Conservation (phyloP, 2,329 filamentous ascomycete species). For the Trichothecium roseum region DNA sequence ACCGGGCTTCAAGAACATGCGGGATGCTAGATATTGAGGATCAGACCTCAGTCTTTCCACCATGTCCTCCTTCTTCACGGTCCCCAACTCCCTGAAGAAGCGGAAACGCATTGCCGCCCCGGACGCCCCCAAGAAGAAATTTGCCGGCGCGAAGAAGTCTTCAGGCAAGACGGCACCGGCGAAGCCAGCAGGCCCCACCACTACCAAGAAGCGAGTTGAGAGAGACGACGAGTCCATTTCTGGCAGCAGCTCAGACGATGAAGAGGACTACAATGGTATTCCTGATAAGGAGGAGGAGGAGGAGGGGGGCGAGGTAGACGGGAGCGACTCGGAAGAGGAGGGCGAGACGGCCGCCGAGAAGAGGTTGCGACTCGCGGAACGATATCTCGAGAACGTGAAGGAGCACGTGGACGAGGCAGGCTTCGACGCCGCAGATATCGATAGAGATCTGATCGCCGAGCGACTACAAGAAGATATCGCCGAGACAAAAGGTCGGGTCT, state of each 20-base stretch:
- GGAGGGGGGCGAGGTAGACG: constrained; percentile 22
- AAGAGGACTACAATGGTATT: constrained; percentile 32
- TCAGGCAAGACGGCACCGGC: constrained; percentile 27
- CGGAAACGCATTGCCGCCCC: constrained; percentile 59
- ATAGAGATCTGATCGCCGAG: constrained; percentile 84
- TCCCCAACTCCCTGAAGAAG: constrained; percentile 80
- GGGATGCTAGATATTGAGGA: too few relatives aligned
- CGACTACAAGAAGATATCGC: constrained; percentile 84
- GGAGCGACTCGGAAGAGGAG: constrained; percentile 53
- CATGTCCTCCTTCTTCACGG: constrained; percentile 96
- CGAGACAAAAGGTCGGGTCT: constrained; percentile 82
- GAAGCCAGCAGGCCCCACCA: constrained; percentile 26
- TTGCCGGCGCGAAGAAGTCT: constrained; percentile 37
- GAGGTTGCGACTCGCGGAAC: constrained; percentile 76
- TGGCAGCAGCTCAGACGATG: constrained; percentile 64
- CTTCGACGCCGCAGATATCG: constrained; percentile 90
- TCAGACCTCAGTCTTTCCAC: constrained; percentile 10
- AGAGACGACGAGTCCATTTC: constrained; percentile 72
- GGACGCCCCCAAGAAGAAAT: constrained; percentile 49
- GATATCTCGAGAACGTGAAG: constrained; percentile 84
- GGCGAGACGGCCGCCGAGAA: constrained; percentile 85
- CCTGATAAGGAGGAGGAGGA: constrained; percentile 34
- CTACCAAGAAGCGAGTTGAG: constrained; percentile 35
- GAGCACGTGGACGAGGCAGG: constrained; percentile 70
- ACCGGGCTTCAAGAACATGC: too few relatives aligned